Percentiles rank a stretch among this genome's conserved stretches.
phyloP scores from a whole-genome alignment of 805 yeast genomes.

The Sugiyamaella lignohabitans region DNA sequence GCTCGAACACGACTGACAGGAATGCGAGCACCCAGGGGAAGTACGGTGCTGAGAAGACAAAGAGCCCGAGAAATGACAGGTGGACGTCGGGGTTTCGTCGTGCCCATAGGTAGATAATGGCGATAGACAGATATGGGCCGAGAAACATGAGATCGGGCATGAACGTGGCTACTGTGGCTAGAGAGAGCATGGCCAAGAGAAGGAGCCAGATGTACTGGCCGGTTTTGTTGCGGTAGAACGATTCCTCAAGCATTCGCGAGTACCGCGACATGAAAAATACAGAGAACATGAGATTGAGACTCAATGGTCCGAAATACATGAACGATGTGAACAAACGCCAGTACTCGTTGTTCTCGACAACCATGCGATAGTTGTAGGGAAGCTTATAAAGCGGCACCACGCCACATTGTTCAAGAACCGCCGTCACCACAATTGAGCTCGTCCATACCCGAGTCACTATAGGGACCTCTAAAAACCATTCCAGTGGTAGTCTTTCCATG shows the following conservation, averaged over 20 bases:
- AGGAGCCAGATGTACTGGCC: slow-evolving; percentile 38
- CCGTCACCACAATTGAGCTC: slow-evolving; percentile 29
- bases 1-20: slow-evolving; percentile 19
- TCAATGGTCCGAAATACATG: slow-evolving; percentile 39
- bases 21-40: slow-evolving; percentile 37
- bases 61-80: slow-evolving; percentile 37
- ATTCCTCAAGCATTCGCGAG: slow-evolving; percentile 37
- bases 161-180: slow-evolving; percentile 31
- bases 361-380: slow-evolving; percentile 32
- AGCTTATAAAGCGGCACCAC: slow-evolving; percentile 31
- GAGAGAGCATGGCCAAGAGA: slow-evolving; percentile 26
- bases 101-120: slow-evolving; percentile 43
- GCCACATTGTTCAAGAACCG: slow-evolving; percentile 33
- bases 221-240: slow-evolving; percentile 27
- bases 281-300: slow-evolving; percentile 32
- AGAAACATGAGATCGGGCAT: slow-evolving; percentile 30
- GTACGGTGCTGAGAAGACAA: slow-evolving; percentile 39
- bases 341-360: slow-evolving; percentile 29
- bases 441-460: slow-evolving; percentile 41
- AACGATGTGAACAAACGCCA: slow-evolving; percentile 40
- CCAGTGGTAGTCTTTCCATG: slow-evolving; percentile 22
- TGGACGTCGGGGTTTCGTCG: slow-evolving; percentile 39
- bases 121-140: slow-evolving; percentile 35
- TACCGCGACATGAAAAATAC: slow-evolving; percentile 35
- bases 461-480: slow-evolving; percentile 35